phyloP scores from a whole-genome alignment of 257 asterid genomes.

The Verbena officinalis region DNA sequence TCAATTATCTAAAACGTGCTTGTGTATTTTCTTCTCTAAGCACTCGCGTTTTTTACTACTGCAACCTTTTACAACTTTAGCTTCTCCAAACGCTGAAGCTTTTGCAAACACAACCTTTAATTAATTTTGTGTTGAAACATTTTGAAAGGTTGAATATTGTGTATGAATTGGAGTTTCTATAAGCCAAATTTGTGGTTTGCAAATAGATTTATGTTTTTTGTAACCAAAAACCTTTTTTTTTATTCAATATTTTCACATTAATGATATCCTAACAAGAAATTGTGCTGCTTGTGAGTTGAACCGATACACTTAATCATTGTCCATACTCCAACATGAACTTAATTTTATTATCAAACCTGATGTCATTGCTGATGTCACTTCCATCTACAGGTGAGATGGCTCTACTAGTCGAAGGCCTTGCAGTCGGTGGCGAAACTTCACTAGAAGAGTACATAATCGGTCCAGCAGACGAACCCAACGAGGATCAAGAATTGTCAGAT shows the following conservation, averaged over 20 bases:
- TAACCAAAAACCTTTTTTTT: constrained; percentile 6
- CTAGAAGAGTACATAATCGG: constrained; percentile 65
- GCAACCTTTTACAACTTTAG: too few species aligned
- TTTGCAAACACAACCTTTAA: too few species aligned
- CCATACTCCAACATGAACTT: not conserved
- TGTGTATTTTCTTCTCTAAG: too few species aligned
- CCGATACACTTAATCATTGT: not conserved
- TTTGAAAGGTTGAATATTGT: not conserved
- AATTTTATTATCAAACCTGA: too few species aligned
- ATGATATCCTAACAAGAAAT: not conserved
- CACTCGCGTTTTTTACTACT: too few species aligned
- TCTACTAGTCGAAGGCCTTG: constrained; percentile 62
- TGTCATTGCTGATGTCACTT: constrained; percentile 7
- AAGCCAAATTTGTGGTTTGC: constrained; percentile 19
- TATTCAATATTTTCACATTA: not conserved
- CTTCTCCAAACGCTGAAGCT: too few species aligned
- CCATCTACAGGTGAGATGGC: constrained; percentile 61
- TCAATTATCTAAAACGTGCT: too few species aligned
- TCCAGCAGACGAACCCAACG: constrained; percentile 44
- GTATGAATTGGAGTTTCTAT: not conserved
- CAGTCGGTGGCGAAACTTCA: constrained; percentile 58
- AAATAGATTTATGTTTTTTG: constrained; percentile 9
- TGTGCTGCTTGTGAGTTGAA: not conserved
- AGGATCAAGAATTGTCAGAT: constrained; percentile 41
- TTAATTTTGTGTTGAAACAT: constrained; percentile 1